Conservation (phyloP, 2,329 filamentous ascomycete genomes). For the Teratosphaeria destructans region DNA sequence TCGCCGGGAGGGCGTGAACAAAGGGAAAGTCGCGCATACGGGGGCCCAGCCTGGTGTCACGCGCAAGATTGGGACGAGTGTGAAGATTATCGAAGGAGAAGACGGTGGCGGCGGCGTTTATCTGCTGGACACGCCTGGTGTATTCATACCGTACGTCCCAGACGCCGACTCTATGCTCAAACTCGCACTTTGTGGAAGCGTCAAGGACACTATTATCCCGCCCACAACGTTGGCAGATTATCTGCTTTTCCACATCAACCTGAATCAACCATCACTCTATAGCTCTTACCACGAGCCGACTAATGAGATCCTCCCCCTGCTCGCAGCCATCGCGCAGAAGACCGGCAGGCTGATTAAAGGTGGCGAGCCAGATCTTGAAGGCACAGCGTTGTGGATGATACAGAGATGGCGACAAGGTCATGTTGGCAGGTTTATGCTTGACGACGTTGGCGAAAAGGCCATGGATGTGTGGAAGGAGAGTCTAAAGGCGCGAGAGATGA, state of each 20-base stretch:
- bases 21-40: conserved; percentile 65
- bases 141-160: conserved; percentile 86
- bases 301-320: conserved; percentile 67
- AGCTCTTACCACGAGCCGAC: conserved; percentile 57
- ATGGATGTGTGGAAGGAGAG: conserved; percentile 42
- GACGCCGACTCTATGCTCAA: conserved; percentile 87
- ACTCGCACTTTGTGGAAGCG: conserved; percentile 78
- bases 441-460: conserved; percentile 56
- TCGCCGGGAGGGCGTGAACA: conserved; percentile 55
- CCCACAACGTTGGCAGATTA: conserved; percentile 78
- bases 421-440: conserved; percentile 68
- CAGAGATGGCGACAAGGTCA: conserved; percentile 71
- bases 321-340: conserved; percentile 59
- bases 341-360: conserved; percentile 69
- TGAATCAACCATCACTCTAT: conserved; percentile 49
- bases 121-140: conserved; percentile 83
- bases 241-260: conserved; percentile 74
- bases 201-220: conserved; percentile 79
- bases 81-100: conserved; percentile 62
- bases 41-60: conserved; percentile 86
- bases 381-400: conserved; percentile 68
- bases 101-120: conserved; percentile 55
- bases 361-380: conserved; percentile 58
- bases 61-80: conserved; percentile 63
- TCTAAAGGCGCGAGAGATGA: conserved; percentile 34